Evolutionary conservation across 2,329 filamentous ascomycete species (phyloP), one percentile per base, ranked within the genome.

Genomic region (Penicillium frequentans): DNA sequence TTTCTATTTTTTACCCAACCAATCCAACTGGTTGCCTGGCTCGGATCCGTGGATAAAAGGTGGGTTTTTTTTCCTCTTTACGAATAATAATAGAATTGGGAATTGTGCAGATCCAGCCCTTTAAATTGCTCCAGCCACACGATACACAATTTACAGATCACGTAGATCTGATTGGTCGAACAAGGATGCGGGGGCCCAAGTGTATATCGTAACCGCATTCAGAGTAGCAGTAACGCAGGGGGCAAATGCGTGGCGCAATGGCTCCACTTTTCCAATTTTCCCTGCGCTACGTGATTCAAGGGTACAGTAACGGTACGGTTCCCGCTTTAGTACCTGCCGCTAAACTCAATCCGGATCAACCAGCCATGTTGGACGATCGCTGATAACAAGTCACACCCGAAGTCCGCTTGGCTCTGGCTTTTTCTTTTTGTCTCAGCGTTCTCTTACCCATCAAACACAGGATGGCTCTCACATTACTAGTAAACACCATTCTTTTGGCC

Each of bases 401-500:
- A 10, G 21, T 27, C 37, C 13, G 37, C 14, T 26, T 26, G 26
- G 26, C 26, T 26, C 5, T 8, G 19, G 19, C 29, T 35, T 27
- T 39, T 39, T 39, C 31, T 50, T 26, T 37, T 48, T 49, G 9
- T 19, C 2, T 31, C 21, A 19, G 19, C 19, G 5, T 39, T 46
- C 37, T 46, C 31, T 19, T 21, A 21, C 8, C 8, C 53, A 56
- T 37, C 45, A 48, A 21, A 56, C 33, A 13, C 35, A 48, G 11
- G 21, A 54, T 58, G 56, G 56, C 56, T 23, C 45, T 58, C 21
- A 35, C 27, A 60, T 78, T 80, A 68, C 66, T 84, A 56, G 74
- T 83, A 69, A 84, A 82, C 70, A 74, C 79, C 52, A 73, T 73
- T 64, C 75, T 84, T 49, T 63, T 84, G 58, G 77, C 77, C 61